Percentiles rank a stretch among this genome's conserved stretches.
Conservation (phyloP, 116 monocot genomes). For the Thalassia testudinum region DNA sequence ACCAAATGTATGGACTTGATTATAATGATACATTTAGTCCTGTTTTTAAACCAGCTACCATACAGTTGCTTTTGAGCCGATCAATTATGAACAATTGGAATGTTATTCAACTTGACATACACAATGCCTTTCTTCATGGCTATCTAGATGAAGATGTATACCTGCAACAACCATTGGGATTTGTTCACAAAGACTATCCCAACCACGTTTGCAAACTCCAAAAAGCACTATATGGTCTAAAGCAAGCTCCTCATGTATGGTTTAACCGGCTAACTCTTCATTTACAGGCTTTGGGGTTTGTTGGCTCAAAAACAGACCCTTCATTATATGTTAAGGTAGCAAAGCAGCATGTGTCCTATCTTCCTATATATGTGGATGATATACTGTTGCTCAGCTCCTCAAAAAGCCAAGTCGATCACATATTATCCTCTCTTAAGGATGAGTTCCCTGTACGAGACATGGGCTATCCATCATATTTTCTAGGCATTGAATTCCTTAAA, state of each 20-base stretch:
- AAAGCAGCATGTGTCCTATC: not conserved
- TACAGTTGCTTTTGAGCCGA: not conserved
- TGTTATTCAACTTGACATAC: not conserved
- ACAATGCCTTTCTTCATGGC: constrained; percentile 2
- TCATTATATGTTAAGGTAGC: not conserved
- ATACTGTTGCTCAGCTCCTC: no score
- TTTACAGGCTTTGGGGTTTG: not conserved
- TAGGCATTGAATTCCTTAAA: no score
- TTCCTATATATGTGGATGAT: no score
- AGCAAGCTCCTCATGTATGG: not conserved
- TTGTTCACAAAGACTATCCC: not conserved
- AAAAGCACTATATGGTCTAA: not conserved
- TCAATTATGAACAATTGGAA: not conserved
- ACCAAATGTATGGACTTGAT: not conserved
- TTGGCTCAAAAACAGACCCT: not conserved
- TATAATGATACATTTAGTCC: not conserved
- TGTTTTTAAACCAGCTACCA: not conserved
- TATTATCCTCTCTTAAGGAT: no score
- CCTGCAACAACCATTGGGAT: not conserved
- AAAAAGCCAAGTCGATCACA: no score
- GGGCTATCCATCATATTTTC: no score
- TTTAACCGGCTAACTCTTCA: not conserved
- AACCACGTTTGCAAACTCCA: not conserved
- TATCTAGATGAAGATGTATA: not conserved
- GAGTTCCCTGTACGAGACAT: no score